Evolutionary conservation across 371 early-diverging fungal species (phyloP), one percentile per base, ranked within the genome.

Genomic region (Saksenaea vasiformis): DNA sequence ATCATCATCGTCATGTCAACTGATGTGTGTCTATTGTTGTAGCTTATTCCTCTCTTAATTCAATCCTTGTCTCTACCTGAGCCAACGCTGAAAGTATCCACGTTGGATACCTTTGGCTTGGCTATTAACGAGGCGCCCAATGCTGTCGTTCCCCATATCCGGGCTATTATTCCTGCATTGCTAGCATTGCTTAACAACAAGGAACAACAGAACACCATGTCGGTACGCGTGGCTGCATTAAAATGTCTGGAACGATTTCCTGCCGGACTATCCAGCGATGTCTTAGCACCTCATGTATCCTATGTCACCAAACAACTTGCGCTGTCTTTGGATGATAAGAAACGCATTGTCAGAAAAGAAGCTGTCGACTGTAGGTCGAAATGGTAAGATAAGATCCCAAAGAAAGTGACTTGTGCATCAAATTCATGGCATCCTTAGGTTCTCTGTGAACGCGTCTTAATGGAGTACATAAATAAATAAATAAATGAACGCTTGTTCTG

Each of bases 311-410:
- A 75, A 22, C 87, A 88, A 27, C 73, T 95, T 24, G 81, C 76
- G 15, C 66, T 57, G 26, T 77, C 87, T 0, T 68, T 96, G 64
- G 96, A 96, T 70, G 98, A 98, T 66, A 88, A 74, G 28, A 96
- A 96, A 79, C 85, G 96, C 35, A 57, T 89, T 31, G 97, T 98
- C 15, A 77, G 98, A 66, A 85, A 85, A 58, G 93, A 92, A 67
- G 98, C 96, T 0, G 95, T 92, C 4, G 89, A 91, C 59, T 90
- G 94, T 47, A 74, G 95, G 61, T 88, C 85, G 64, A 87, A 87
- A 65, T 98, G 97, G 97, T 95, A 80, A 56, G 68, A 31, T 24
- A 44, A n/a, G n/a, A n/a, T n/a, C n/a, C n/a, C n/a, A 7, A 10
- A 19, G 44, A 17, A 37, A 56, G 44, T 14, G 37, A 7, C 14